Evolutionary conservation across 306 rosid species (phyloP).

Genomic region (Astragalus glycyphyllos): DNA sequence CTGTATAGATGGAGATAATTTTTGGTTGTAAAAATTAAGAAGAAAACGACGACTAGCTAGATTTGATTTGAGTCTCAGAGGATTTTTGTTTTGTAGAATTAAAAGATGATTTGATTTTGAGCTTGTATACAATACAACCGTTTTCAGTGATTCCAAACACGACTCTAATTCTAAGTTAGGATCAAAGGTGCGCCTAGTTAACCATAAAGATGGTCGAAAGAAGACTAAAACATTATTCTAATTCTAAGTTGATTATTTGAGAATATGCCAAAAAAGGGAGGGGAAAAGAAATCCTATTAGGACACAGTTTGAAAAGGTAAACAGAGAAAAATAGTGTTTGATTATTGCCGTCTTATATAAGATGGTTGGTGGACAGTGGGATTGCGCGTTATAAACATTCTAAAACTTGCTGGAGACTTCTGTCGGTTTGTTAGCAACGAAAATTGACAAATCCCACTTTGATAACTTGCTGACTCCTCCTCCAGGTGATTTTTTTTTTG

Average conservation of each 20-base stretch:
- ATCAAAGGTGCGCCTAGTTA: no score
- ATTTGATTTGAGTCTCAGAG: background rate
- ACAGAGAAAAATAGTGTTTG: background rate
- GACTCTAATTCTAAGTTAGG: no score
- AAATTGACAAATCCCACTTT: slow-evolving; percentile 40
- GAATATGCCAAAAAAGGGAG: background rate
- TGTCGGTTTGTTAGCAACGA: slow-evolving; percentile 50
- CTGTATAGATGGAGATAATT: slow-evolving; percentile 27
- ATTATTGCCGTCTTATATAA: background rate
- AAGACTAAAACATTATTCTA: background rate
- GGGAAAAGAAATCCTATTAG: background rate
- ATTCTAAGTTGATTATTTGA: background rate
- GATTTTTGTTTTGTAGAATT: background rate
- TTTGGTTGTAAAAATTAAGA: background rate
- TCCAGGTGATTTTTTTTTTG: slow-evolving; percentile 21
- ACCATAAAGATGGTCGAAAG: background rate
- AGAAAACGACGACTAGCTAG: background rate
- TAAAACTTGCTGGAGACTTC: slow-evolving; percentile 4
- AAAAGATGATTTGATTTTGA: background rate
- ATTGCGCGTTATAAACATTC: slow-evolving; percentile 33
- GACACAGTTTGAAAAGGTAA: background rate
- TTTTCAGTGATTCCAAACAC: no score
- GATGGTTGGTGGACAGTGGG: background rate
- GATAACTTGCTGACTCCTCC: slow-evolving; percentile 20
- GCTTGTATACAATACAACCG: no score